These are phyloP conservation scores for Pythium pectinolyticum DNA, from an alignment of 352 stramenopile species.

Conservation along the genomic window DNA sequence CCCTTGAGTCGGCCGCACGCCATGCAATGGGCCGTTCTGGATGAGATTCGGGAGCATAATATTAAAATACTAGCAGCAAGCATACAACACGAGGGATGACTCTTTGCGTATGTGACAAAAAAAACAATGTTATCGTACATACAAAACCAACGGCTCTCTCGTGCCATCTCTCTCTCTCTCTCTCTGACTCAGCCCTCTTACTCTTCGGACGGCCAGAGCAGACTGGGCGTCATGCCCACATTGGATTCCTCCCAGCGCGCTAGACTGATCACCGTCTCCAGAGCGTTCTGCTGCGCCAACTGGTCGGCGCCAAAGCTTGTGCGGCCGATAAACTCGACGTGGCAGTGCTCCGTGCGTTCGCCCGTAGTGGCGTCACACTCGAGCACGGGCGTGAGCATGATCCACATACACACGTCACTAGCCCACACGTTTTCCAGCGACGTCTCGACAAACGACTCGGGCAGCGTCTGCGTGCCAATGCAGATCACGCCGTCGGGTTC, in stretches of 20 bases:
- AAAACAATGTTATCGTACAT: no score
- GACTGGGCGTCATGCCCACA: slow-evolving; percentile 27
- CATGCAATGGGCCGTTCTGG: no score
- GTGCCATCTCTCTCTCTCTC: no score
- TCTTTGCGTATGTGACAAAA: no score
- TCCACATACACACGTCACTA: slow-evolving; percentile 42
- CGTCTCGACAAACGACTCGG: slow-evolving; percentile 3
- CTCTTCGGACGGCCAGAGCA: background rate
- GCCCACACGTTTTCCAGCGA: slow-evolving; percentile 34
- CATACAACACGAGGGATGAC: no score
- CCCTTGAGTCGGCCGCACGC: no score
- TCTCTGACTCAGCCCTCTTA: background rate
- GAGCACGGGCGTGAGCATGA: slow-evolving; percentile 34
- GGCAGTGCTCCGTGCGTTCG: slow-evolving; percentile 35
- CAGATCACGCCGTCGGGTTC: slow-evolving; percentile 43
- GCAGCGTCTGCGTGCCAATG: slow-evolving; percentile 38
- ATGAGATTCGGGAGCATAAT: no score
- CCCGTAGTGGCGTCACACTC: slow-evolving; percentile 26
- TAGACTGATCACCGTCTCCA: slow-evolving; percentile 47
- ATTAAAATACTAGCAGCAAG: no score
- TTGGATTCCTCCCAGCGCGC: slow-evolving; percentile 53
- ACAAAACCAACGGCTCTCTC: no score
- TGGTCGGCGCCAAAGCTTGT: slow-evolving; percentile 33
- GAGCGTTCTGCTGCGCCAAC: slow-evolving; percentile 33
- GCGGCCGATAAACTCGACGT: slow-evolving; percentile 40